Base-by-base conservation (phyloP, 192 early-diverging fungal species). In the Backusella psychrophila region DNA sequence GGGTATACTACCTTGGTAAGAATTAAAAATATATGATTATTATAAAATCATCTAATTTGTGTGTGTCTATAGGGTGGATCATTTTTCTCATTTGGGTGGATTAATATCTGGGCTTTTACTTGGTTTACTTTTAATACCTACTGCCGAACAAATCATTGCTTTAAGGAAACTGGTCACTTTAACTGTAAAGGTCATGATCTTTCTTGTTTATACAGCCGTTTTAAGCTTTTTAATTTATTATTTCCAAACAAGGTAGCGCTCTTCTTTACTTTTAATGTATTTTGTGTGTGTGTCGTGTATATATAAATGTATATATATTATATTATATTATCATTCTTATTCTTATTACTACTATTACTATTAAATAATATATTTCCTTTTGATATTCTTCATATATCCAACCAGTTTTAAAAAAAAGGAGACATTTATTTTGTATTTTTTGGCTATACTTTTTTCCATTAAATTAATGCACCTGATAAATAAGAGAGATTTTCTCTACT, bases 61-160 rank as follows among this genome's bases (percentile, higher is more conserved):
- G 38, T 12, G 38, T 12, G 7, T n/a, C 21, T 19, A 14, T 67
- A 67, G 66, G 34, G 69, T 71, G 29, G 69, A 96, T 81, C 95
- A 95, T 79, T 93, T 94, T 82, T 93, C 95, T 36, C 95, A 96
- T 85, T 83, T 95, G 39, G 95, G 77, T 33, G 66, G 72, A 26
- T 74, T 94, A 74, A n/a, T 69, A 49, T 42, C 53, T 19, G 74
- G 34, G 15, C 8, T 46, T 21, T 74, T 74, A 6, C 17, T 74
- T 12, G 6, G 41, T 23, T 15, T 71, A 29, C 29, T 71, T 49
- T 49, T 71, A 31, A 31, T 49, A 71, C 70, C 70, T 49, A 44
- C 34, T 68, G 66, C 56, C 56, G 26, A 63, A 63, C 56, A 63
- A 63, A 29, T 12, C 11, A 63, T 9, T 12, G 23, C 4, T 63